Percentiles rank a stretch among this genome's conserved stretches.
phyloP scores from a whole-genome alignment of 768 basidiomycete species.

The Mycena alexandri region DNA sequence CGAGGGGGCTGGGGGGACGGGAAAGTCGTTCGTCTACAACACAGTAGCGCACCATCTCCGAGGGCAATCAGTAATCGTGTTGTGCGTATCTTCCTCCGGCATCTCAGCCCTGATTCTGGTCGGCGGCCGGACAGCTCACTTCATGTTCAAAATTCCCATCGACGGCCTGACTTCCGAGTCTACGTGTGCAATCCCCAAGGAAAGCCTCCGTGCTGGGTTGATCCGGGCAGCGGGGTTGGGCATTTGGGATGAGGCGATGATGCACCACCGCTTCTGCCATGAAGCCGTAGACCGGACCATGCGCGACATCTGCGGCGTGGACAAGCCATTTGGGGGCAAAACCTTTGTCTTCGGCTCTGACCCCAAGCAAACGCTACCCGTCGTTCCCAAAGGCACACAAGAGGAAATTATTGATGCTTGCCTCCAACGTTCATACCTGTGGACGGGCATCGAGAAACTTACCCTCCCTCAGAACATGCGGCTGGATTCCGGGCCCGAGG shows the following conservation, averaged over 20 bases:
- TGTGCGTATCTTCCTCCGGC: constrained; percentile 13
- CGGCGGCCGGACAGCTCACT: background rate
- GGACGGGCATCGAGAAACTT: background rate
- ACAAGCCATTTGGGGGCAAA: constrained; percentile 30
- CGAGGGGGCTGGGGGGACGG: constrained; percentile 17
- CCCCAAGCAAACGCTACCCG: constrained; percentile 53
- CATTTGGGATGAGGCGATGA: background rate
- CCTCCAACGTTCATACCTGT: constrained; percentile 10
- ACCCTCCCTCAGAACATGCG: constrained; percentile 10
- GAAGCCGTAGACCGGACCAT: constrained; percentile 35
- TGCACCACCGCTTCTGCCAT: background rate
- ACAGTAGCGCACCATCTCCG: constrained; percentile 5
- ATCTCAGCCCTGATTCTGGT: background rate
- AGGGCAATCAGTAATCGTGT: background rate
- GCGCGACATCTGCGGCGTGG: constrained; percentile 44
- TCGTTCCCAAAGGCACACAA: constrained; percentile 46
- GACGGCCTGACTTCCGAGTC: constrained; percentile 12
- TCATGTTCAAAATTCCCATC: constrained; percentile 13
- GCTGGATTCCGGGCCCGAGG: background rate
- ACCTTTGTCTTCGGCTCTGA: constrained; percentile 48
- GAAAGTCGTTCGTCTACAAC: constrained; percentile 20
- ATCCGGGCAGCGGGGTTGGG: constrained; percentile 3
- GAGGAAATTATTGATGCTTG: constrained; percentile 48
- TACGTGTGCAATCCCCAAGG: constrained; percentile 4
- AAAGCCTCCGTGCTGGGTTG: constrained; percentile 35